Conservation (phyloP, 2,329 filamentous ascomycete species). For the Phaeosphaeriaceae sp. region DNA sequence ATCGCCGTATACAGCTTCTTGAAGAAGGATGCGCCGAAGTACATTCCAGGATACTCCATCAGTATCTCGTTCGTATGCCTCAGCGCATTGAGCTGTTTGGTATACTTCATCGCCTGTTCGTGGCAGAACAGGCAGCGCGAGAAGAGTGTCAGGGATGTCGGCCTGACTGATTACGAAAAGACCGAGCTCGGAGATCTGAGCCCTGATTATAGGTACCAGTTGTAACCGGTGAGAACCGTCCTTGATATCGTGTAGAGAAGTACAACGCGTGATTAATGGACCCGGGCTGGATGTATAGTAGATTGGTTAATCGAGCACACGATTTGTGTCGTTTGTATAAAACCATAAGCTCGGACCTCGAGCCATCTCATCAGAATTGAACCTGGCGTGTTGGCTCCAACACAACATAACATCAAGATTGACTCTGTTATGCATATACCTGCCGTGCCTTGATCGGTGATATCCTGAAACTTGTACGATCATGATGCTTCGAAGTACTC, state of each 20-base stretch:
- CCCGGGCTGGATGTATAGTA: not conserved
- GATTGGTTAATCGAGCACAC: not conserved
- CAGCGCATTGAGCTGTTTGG: constrained; percentile 66
- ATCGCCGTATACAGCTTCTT: constrained; percentile 62
- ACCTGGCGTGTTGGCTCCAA: too few relatives aligned
- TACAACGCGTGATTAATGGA: not conserved
- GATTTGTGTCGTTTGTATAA: not conserved
- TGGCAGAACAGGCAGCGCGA: constrained; percentile 69
- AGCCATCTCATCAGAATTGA: too few relatives aligned
- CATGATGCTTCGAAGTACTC: not conserved
- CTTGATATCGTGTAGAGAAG: not conserved
- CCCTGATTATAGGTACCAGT: constrained; percentile 67
- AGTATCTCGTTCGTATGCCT: constrained; percentile 77
- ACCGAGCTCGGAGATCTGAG: constrained; percentile 66
- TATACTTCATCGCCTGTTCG: constrained; percentile 68
- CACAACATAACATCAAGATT: too few relatives aligned
- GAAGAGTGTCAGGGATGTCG: constrained; percentile 54
- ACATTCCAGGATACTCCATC: constrained; percentile 77
- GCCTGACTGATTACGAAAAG: constrained; percentile 69
- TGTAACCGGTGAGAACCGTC: constrained; percentile 48
- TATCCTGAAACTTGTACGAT: not conserved
- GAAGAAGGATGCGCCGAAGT: constrained; percentile 70
- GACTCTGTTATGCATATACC: not conserved
- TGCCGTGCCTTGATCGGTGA: not conserved
- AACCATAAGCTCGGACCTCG: too few relatives aligned